Conservation (phyloP, 2,329 filamentous ascomycete species). For the Ophiocordyceps camponoti-rufipedis region DNA sequence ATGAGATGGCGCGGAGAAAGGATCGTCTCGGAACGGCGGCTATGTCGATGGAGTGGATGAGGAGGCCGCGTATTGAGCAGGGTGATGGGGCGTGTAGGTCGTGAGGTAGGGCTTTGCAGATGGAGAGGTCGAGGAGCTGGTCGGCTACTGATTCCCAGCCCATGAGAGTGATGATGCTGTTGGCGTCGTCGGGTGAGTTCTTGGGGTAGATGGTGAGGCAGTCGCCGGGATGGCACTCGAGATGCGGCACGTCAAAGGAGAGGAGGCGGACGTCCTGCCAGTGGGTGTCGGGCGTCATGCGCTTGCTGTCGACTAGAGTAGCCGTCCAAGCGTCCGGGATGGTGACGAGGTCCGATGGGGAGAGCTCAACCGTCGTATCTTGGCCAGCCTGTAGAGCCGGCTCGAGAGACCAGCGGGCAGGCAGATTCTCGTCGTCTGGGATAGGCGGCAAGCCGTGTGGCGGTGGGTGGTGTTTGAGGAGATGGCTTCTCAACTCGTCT, state of each 20-base stretch:
- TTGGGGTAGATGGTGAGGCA: conserved; percentile 70
- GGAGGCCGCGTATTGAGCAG: conserved; percentile 52
- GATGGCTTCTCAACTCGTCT: conserved; percentile 42
- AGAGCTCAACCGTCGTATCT: background rate
- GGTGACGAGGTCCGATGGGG: conserved; percentile 22
- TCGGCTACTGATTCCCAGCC: conserved; percentile 61
- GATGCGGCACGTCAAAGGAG: conserved; percentile 29
- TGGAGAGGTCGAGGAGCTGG: conserved; percentile 34
- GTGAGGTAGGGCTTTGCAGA: conserved; percentile 13
- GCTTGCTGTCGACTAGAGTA: conserved; percentile 43
- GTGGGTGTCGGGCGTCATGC: conserved; percentile 58
- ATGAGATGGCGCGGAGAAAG: conserved; percentile 64
- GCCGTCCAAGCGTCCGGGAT: conserved; percentile 39
- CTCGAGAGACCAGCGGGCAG: conserved; percentile 43
- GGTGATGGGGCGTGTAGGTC: conserved; percentile 18
- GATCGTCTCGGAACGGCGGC: conserved; percentile 73
- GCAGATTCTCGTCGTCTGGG: conserved; percentile 52
- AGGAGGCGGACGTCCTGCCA: conserved; percentile 90
- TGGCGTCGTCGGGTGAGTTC: conserved; percentile 69
- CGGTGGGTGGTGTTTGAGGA: conserved; percentile 52
- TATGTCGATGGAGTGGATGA: conserved; percentile 75
- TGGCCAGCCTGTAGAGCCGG: conserved; percentile 6
- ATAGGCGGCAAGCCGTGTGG: conserved; percentile 50
- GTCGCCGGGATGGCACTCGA: conserved; percentile 22
- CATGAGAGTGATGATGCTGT: conserved; percentile 62